These are phyloP conservation scores for Durotheca rogersii DNA, from an alignment of 495 filamentous ascomycete species.

Conservation along the genomic window DNA sequence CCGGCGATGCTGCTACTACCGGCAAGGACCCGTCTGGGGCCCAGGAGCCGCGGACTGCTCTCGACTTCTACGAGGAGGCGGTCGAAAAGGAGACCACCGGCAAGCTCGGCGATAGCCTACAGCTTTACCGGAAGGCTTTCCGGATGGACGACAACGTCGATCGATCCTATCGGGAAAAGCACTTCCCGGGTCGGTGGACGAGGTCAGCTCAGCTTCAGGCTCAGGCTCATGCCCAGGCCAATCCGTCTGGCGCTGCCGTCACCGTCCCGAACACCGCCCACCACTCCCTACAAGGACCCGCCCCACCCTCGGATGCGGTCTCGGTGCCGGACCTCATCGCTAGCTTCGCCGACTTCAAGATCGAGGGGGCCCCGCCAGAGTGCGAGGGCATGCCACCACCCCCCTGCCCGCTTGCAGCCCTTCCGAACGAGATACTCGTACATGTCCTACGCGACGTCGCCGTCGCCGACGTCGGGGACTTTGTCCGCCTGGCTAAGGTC, in stretches of 20 bases:
- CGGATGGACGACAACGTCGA: constrained; percentile 84
- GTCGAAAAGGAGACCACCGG: constrained; percentile 85
- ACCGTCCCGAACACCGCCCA: constrained; percentile 58
- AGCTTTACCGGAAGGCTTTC: constrained; percentile 87
- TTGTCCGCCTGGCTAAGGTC: constrained; percentile 75
- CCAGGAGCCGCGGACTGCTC: constrained; percentile 68
- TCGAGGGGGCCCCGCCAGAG: constrained; percentile 53
- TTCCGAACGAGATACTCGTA: constrained; percentile 82
- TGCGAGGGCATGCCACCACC: constrained; percentile 66
- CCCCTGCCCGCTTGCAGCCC: constrained; percentile 72
- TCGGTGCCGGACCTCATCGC: constrained; percentile 68
- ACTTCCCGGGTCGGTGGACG: constrained; percentile 67
- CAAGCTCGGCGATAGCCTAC: constrained; percentile 84
- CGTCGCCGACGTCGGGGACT: constrained; percentile 72
- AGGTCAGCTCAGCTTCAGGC: constrained; percentile 40
- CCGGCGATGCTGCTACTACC: constrained; percentile 5
- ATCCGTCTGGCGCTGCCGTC: constrained; percentile 55
- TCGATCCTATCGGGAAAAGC: constrained; percentile 82
- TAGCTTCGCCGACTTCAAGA: constrained; percentile 67
- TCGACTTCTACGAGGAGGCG: constrained; percentile 92
- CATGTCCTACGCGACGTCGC: constrained; percentile 72
- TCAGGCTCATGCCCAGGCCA: constrained; percentile 49
- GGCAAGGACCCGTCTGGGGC: constrained; percentile 10
- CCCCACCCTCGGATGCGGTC: no score
- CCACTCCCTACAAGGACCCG: constrained; percentile 57